Evolutionary conservation across 768 basidiomycete genomes (phyloP), one percentile per base, ranked within the genome.

Genomic region (Cyathus striatus): DNA sequence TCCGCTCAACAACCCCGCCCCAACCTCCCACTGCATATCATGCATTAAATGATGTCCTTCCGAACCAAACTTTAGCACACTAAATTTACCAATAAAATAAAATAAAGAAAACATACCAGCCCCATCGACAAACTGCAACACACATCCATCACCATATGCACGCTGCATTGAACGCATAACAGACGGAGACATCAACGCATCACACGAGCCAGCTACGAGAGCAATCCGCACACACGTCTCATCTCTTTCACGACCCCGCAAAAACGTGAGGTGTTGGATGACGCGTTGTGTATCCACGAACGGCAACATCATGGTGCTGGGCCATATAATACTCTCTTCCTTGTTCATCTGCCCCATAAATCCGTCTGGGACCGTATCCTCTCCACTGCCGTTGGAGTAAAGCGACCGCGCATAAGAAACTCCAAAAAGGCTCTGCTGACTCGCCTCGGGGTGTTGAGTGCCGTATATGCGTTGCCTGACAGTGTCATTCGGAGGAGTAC

Each of bases 311-410:
- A 51, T 51, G n/a, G 46, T 42, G n/a, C 44, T 26, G 14, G 50
- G 43, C 50, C 50, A 51, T 2, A 36, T 26, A 17, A 48, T n/a
- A 21, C 46, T 48, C 46, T 51, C 50, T 22, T 45, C 47, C 22
- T 44, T 41, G 9, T 46, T 30, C 43, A 51, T 38, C 23, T 51
- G 22, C 3, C 18, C 22, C 42, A 43, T 43, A 26, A 24, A 43
- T 13, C 42, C 34, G 20, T 43, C 42, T 10, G 42, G 42, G 5
- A 43, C 33, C 34, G 18, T 13, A 30, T 43, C 42, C 17, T 7
- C 14, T n/a, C n/a, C 3, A n/a, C 6, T 6, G 10, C 17, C 13
- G 41, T 14, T 42, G 24, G 26, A 42, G 30, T 7, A 22, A 42
- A 32, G 30, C n/a, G n/a, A n/a, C n/a, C n/a, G n/a, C n/a, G n/a